Base-by-base conservation (phyloP, 129 eudicot species). In the Flaveria brownii region DNA sequence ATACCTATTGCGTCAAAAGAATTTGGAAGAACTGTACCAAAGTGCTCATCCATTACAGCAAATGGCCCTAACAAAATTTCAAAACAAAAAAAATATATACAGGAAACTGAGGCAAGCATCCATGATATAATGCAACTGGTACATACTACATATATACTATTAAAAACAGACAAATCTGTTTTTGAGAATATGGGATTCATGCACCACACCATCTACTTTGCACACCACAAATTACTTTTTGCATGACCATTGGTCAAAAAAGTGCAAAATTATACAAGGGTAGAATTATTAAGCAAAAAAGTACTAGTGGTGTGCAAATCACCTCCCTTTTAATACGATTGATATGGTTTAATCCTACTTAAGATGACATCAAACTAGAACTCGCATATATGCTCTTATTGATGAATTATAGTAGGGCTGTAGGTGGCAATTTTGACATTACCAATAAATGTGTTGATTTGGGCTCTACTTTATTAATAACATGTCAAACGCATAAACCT, bases 1-100 rank as follows among this genome's bases (percentile, higher is more conserved):
- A 94, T 73, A 72, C 98, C 98, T 68, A 94, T 91, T 43, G 98
- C 98, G 83, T 94, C 98, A 82, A 71, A 94, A 84, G 83, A 88
- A 80, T 91, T 91, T 72, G 97, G 91, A 77, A 94, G 91, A 62
- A 94, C 79, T 4, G 93, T 74, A 84, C 82, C 84, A 71, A 94
- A 85, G 84, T 94, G 98, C 75, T 94, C 98, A 76, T 94, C 98
- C 81, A 94, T 83, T 70, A 89, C 98, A 66, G 90, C 68, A 76
- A 91, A 89, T 52, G 98, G 98, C 61, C 98, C 98, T 94, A 81
- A 50, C 43, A 85, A 61, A 26, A 26, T 75, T 65, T 22, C 25
- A 55, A 52, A 76, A 67, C 4, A 68, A 4, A 14, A 42, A 42
- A 36, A 61, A 36, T 20, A 20, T 11, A n/a, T 20, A 3, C 28